Evolutionary conservation across 139 green algal species (phyloP).

Genomic region (Auxenochlorella protothecoides): DNA sequence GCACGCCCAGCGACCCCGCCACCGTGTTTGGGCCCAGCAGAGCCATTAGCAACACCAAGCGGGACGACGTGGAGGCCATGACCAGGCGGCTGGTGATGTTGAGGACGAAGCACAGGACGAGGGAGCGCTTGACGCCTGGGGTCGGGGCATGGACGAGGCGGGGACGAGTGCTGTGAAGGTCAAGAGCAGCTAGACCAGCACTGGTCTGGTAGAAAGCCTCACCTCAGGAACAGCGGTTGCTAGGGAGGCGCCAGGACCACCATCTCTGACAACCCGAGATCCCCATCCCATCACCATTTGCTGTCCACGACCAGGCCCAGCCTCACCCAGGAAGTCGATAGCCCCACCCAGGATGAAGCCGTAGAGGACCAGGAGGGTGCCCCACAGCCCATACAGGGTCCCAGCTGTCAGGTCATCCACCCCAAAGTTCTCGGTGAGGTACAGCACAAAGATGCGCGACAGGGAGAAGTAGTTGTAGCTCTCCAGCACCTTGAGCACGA

Average conservation of each 20-base stretch:
- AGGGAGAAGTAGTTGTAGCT: constrained; percentile 49
- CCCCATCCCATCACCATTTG: no score
- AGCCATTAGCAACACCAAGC: constrained; percentile 22
- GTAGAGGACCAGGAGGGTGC: constrained; percentile 26
- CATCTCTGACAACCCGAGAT: no score
- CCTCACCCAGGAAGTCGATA: constrained; percentile 36
- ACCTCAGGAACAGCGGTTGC: no score
- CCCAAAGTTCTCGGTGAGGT: constrained; percentile 43
- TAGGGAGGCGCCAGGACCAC: no score
- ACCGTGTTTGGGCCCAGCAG: constrained; percentile 36
- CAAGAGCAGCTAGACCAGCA: no score
- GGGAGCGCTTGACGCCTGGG: constrained; percentile 7
- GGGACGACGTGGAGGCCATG: constrained; percentile 25
- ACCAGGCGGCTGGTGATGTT: constrained; percentile 13
- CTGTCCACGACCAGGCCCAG: no score
- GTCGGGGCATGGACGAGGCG: no score
- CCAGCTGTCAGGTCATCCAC: constrained; percentile 26
- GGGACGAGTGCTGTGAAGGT: no score
- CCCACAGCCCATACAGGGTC: constrained; percentile 43
- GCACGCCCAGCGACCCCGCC: constrained; percentile 31
- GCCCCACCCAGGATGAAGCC: constrained; percentile 26
- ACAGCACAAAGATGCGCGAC: constrained; percentile 34
- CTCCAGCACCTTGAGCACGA: constrained; percentile 40
- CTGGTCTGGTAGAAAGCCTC: no score
- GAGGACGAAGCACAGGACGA: constrained; percentile 22